Conservation (phyloP, 352 stramenopile genomes). For the Pythium biforme region DNA sequence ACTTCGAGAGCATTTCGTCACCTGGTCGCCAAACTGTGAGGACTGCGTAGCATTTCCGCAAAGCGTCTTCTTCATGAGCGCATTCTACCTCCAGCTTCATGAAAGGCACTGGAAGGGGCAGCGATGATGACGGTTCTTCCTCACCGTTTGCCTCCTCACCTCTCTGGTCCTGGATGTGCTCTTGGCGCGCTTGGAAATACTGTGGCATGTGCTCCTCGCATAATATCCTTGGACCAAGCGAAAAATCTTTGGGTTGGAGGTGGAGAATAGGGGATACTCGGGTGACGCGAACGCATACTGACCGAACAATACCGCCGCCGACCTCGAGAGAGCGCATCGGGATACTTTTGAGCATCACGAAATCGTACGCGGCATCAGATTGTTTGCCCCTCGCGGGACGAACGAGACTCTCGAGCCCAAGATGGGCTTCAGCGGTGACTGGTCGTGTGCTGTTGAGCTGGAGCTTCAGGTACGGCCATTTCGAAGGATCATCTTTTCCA, state of each 20-base stretch:
- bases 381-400: slow-evolving; percentile 11
- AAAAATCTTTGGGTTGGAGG: slow-evolving; percentile 66
- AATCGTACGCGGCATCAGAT: slow-evolving; percentile 22
- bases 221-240: slow-evolving; percentile 57
- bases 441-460: slow-evolving; percentile 69
- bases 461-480: slow-evolving; percentile 62
- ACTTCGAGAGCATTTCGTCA: slow-evolving; percentile 45
- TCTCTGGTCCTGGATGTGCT: slow-evolving; percentile 1
- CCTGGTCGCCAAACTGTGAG: slow-evolving; percentile 67
- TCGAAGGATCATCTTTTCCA: slow-evolving; percentile 44
- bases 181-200: slow-evolving; percentile 45
- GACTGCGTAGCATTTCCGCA: slow-evolving; percentile 31
- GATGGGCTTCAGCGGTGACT: slow-evolving; percentile 35
- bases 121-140: slow-evolving; percentile 5
- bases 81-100: slow-evolving; percentile 69
- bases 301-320: slow-evolving; percentile 58
- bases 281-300: slow-evolving; percentile 45
- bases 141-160: neutral
- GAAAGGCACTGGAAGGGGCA: slow-evolving; percentile 53
- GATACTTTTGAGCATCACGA: slow-evolving; percentile 62
- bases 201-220: slow-evolving; percentile 59
- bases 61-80: slow-evolving; percentile 32
- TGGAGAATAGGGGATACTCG: slow-evolving; percentile 61
- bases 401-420: slow-evolving; percentile 50
- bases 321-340: slow-evolving; percentile 63